A percentile compares a stretch with the other conserved stretches of the same genome.
phyloP scores from a whole-genome alignment of 2,329 filamentous ascomycete species.

The Apiospora saccharicola region DNA sequence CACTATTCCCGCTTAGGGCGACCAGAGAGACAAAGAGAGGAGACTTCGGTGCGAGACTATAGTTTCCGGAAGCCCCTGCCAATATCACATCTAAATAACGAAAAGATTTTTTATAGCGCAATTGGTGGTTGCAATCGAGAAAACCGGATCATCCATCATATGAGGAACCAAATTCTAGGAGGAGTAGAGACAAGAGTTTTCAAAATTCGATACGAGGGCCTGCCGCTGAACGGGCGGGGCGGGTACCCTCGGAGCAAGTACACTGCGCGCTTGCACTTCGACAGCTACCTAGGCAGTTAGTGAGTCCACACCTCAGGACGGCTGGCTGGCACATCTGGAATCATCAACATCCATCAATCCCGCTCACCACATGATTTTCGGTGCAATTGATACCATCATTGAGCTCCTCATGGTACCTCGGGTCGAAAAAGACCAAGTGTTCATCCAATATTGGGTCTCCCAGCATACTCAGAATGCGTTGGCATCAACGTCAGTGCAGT shows the following conservation, averaged over 20 bases:
- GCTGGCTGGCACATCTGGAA: constrained; percentile 19
- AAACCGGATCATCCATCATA: constrained; percentile 5
- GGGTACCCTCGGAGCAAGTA: neutral
- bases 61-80: constrained; percentile 14
- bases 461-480: neutral
- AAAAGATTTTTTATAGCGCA: constrained; percentile 14
- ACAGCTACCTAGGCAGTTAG: neutral
- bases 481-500: constrained; percentile 3
- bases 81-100: constrained; percentile 13
- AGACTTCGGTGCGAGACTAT: constrained; percentile 12
- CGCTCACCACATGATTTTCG: neutral
- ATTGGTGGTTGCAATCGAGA: constrained; percentile 10
- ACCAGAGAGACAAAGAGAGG: constrained; percentile 19
- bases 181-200: constrained; percentile 3
- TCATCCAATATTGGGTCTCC: neutral
- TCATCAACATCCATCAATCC: neutral
- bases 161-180: neutral
- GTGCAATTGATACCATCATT: neutral
- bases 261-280: neutral
- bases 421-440: neutral
- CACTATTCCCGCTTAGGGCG: constrained; percentile 38
- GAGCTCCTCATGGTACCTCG: neutral
- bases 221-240: neutral
- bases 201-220: constrained; percentile 7
- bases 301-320: neutral